phyloP scores from a whole-genome alignment of 306 rosid species.

The Cucurbita moschata region DNA sequence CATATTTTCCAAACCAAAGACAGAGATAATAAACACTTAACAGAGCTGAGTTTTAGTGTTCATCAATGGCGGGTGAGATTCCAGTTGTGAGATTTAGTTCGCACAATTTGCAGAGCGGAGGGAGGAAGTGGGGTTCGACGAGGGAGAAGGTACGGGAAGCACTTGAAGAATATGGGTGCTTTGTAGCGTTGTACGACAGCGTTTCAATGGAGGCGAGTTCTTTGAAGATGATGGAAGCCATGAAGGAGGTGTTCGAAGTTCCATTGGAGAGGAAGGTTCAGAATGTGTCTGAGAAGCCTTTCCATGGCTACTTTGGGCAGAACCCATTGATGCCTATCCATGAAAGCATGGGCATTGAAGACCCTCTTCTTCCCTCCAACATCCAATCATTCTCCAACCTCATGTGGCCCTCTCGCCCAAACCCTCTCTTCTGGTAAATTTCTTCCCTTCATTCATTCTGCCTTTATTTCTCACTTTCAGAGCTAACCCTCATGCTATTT shows the following conservation, averaged over 20 bases:
- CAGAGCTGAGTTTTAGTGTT: too few species aligned
- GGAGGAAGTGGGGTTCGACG: conserved; percentile 12
- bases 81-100: conserved; percentile 25
- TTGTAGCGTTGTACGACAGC: conserved; percentile 13
- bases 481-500: too few species aligned
- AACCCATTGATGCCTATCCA: conserved; percentile 27
- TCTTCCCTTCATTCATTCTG: too few species aligned
- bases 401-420: conserved; percentile 26
- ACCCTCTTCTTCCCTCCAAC: conserved; percentile 6
- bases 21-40: too few species aligned
- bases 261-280: conserved; percentile 24
- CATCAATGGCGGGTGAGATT: neutral
- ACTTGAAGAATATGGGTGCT: conserved; percentile 30
- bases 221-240: neutral
- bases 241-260: conserved; percentile 23
- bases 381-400: conserved; percentile 11
- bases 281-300: conserved; percentile 27
- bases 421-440: conserved; percentile 11
- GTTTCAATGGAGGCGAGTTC: conserved; percentile 8
- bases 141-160: conserved; percentile 22
- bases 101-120: conserved; percentile 17
- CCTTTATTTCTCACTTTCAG: too few species aligned
- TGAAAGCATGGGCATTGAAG: conserved; percentile 37
- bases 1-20: neutral
- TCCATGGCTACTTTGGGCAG: conserved; percentile 32